Evolutionary conservation across 1,284 basidiomycete genomes (phyloP).

Genomic region (Pseudozyma hubeiensis): DNA sequence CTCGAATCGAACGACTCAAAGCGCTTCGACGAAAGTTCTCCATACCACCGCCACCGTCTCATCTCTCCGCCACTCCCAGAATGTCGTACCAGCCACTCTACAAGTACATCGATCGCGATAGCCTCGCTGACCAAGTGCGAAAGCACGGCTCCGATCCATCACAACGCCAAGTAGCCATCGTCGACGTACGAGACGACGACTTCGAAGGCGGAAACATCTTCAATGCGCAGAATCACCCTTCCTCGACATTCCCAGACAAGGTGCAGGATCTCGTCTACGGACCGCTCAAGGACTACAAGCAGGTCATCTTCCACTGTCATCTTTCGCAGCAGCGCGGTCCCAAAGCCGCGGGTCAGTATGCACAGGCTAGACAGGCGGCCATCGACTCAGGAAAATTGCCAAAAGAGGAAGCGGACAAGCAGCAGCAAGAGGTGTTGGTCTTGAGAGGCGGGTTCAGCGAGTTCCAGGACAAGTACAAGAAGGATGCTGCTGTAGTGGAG

Average conservation of each 20-base stretch:
- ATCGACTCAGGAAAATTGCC: slow-evolving; percentile 27
- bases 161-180: slow-evolving; percentile 51
- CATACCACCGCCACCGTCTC: slow-evolving; percentile 1
- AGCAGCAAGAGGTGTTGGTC: slow-evolving; percentile 64
- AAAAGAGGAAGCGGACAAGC: slow-evolving; percentile 1
- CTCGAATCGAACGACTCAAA: slow-evolving; percentile 11
- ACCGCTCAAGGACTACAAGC: slow-evolving; percentile 52
- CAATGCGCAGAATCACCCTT: slow-evolving; percentile 61
- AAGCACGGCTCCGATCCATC: slow-evolving; percentile 21
- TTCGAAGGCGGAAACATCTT: slow-evolving; percentile 68
- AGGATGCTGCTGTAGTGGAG: slow-evolving; percentile 62
- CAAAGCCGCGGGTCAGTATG: slow-evolving; percentile 68
- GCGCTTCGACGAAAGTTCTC: slow-evolving; percentile 38
- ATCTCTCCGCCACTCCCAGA: background rate
- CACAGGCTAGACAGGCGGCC: slow-evolving; percentile 56
- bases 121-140: slow-evolving; percentile 48
- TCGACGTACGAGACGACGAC: slow-evolving; percentile 69
- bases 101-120: slow-evolving; percentile 56
- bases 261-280: slow-evolving; percentile 60
- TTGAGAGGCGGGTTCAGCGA: slow-evolving; percentile 67
- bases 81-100: slow-evolving; percentile 60
- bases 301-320: slow-evolving; percentile 69
- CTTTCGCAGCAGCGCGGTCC: slow-evolving; percentile 68
- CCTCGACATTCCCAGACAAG: slow-evolving; percentile 48
- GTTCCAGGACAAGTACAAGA: slow-evolving; percentile 66